These are phyloP conservation scores for Salvia sclarea DNA, from an alignment of 305 asterid species.

Conservation along the genomic window DNA sequence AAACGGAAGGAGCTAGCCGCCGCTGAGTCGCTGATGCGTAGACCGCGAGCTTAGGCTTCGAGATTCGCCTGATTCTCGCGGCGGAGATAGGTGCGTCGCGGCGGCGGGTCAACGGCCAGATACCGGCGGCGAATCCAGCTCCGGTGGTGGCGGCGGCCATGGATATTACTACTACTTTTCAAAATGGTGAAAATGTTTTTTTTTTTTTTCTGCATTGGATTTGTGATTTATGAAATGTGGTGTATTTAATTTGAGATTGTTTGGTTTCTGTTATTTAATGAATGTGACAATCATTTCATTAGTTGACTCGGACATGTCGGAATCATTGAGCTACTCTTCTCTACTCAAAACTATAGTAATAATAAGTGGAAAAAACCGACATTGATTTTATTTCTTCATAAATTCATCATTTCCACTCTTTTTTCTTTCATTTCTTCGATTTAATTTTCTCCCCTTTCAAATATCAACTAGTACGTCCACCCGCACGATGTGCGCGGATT, in stretches of 20 bases:
- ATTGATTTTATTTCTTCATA: neutral
- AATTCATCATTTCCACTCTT: too few species aligned
- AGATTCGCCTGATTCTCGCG: neutral
- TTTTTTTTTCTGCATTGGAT: too few species aligned
- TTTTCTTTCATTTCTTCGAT: too few species aligned
- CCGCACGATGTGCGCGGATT: too few species aligned
- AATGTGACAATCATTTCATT: neutral
- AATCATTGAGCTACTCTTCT: neutral
- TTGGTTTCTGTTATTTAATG: neutral
- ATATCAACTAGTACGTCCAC: too few species aligned
- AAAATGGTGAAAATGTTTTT: neutral
- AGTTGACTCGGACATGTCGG: neutral
- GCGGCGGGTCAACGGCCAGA: slow-evolving; percentile 30
- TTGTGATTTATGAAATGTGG: neutral
- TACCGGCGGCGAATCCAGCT: slow-evolving; percentile 26
- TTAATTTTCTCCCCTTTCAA: too few species aligned
- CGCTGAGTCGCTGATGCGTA: slow-evolving; percentile 32
- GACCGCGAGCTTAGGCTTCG: slow-evolving; percentile 29
- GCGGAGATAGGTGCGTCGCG: slow-evolving; percentile 4
- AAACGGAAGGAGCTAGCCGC: slow-evolving; percentile 23
- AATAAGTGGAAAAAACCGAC: too few species aligned
- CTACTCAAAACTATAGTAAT: too few species aligned
- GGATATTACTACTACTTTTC: slow-evolving; percentile 12
- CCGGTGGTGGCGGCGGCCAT: slow-evolving; percentile 39
- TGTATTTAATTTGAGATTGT: too few species aligned